Conservation (phyloP, 2,329 filamentous ascomycete genomes). For the Hymenoscyphus fraxineus region DNA sequence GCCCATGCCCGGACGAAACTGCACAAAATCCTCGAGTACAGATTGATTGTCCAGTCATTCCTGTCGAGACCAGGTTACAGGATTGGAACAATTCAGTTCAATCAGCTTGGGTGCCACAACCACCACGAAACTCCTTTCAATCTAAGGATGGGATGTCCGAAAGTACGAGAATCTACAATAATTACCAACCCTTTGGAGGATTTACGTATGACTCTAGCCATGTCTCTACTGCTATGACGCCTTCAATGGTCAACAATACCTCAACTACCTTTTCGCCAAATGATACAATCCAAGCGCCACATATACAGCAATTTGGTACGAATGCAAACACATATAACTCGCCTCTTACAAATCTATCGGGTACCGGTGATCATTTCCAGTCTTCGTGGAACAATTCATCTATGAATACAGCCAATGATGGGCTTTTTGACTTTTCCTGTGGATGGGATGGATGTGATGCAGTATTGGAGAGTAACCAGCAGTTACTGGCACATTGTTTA, state of each 20-base stretch:
- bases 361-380: conserved; percentile 23
- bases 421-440: conserved; percentile 21
- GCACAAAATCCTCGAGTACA: background rate
- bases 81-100: conserved; percentile 15
- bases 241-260: conserved; percentile 22
- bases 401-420: conserved; percentile 5
- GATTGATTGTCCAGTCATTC: conserved; percentile 10
- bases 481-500: conserved; percentile 30
- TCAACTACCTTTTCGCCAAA: conserved; percentile 19
- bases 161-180: background rate
- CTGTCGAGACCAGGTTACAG: conserved; percentile 3
- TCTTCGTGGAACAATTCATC: background rate
- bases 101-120: conserved; percentile 15
- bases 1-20: conserved; percentile 8
- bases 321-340: background rate
- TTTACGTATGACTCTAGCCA: background rate
- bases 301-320: conserved; percentile 3
- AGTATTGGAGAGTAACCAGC: conserved; percentile 22
- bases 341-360: conserved; percentile 12
- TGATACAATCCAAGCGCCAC: conserved; percentile 15
- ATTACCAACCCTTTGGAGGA: background rate
- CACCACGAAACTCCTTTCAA: background rate
- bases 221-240: conserved; percentile 15
- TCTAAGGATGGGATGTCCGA: background rate
- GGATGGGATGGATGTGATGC: conserved; percentile 30